These are phyloP conservation scores for Penicillium turbatum DNA, from an alignment of 495 filamentous ascomycete genomes.

Conservation along the genomic window DNA sequence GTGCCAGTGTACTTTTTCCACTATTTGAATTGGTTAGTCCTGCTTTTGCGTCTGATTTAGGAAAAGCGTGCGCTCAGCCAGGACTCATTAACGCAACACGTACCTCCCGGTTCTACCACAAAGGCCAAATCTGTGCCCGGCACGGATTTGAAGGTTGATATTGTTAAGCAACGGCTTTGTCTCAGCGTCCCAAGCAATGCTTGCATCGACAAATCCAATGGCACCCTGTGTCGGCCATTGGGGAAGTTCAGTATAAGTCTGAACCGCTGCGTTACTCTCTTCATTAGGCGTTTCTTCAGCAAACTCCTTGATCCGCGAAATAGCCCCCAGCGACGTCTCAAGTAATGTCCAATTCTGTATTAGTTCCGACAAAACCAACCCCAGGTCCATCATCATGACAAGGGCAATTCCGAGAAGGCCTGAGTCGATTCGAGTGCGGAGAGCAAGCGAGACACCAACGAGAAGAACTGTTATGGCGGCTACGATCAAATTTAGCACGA, in stretches of 20 bases:
- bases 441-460: constrained; percentile 14
- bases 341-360: constrained; percentile 26
- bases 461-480: constrained; percentile 25
- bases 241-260: background rate
- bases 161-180: constrained; percentile 33
- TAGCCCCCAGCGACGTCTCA: constrained; percentile 29
- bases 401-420: constrained; percentile 32
- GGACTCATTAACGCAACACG: too few relatives aligned
- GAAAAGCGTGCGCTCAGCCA: too few relatives aligned
- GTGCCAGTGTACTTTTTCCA: constrained; percentile 58
- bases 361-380: constrained; percentile 14
- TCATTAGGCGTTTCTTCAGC: constrained; percentile 24
- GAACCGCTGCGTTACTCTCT: constrained; percentile 14
- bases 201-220: constrained; percentile 63
- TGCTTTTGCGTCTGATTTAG: too few relatives aligned
- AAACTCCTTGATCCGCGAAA: constrained; percentile 32
- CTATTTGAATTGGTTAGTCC: constrained; percentile 20
- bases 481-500: constrained; percentile 26
- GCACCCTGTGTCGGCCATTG: constrained; percentile 72
- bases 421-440: constrained; percentile 14
- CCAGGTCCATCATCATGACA: constrained; percentile 26
- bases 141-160: constrained; percentile 40
- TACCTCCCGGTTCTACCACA: constrained; percentile 35
- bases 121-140: constrained; percentile 44
- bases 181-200: constrained; percentile 69